Conservation (phyloP, 108 stramenopile species). For the Skeletonema menzelii region DNA sequence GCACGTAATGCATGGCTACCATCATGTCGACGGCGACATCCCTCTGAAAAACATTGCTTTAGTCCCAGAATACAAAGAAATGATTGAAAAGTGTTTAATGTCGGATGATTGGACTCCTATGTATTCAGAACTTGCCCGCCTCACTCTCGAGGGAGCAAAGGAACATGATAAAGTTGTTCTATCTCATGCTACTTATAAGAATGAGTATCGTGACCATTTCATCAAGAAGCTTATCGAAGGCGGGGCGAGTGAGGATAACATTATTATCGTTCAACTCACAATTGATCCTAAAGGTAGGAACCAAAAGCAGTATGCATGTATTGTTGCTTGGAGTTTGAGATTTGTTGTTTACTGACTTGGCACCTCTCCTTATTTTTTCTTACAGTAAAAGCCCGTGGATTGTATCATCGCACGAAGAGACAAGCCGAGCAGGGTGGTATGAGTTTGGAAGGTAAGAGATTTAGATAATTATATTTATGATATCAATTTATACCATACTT, state of each 20-base stretch:
- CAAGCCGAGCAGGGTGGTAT: background rate
- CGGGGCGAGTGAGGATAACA: background rate
- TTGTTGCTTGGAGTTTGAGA: too few species aligned
- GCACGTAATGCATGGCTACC: background rate
- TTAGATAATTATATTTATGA: background rate
- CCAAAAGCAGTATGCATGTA: too few species aligned
- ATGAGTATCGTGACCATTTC: background rate
- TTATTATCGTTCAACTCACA: background rate
- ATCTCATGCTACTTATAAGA: background rate
- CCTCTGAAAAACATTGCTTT: background rate
- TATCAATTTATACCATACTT: background rate
- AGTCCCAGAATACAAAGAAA: background rate
- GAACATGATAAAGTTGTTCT: background rate
- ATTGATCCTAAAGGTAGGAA: background rate
- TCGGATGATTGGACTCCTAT: background rate
- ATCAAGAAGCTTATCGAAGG: background rate
- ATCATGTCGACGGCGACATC: background rate
- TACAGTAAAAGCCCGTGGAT: background rate
- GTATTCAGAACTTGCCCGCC: background rate
- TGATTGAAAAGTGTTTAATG: background rate
- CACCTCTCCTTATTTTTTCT: too few species aligned
- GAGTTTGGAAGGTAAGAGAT: background rate
- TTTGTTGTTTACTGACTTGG: too few species aligned
- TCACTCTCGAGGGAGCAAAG: background rate
- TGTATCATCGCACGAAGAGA: background rate